These are phyloP conservation scores for Claviceps sp. DNA, from an alignment of 2,329 filamentous ascomycete genomes.

Conservation along the genomic window DNA sequence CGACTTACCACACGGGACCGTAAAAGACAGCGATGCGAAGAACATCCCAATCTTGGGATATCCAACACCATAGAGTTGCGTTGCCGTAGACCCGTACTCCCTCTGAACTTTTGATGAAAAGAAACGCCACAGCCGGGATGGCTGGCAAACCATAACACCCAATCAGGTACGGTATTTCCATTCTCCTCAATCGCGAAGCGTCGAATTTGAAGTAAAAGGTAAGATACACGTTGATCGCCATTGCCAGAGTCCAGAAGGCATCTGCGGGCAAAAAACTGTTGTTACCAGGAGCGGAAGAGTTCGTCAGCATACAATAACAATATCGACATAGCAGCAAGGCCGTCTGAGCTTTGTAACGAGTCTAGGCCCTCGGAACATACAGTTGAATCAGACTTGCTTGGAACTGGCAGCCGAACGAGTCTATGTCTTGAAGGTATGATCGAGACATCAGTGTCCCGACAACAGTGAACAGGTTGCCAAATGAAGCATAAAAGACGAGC, in stretches of 20 bases:
- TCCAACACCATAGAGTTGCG: constrained; percentile 74
- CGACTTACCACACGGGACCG: constrained; percentile 47
- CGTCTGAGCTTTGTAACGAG: neutral
- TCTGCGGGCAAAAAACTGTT: constrained; percentile 65
- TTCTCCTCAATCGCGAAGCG: constrained; percentile 43
- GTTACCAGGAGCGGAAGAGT: constrained; percentile 8
- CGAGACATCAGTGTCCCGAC: constrained; percentile 62
- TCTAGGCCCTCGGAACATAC: constrained; percentile 31
- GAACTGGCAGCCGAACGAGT: constrained; percentile 49
- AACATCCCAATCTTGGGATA: constrained; percentile 51
- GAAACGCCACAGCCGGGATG: constrained; percentile 51
- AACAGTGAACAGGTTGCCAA: constrained; percentile 68
- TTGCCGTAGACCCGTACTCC: constrained; percentile 55
- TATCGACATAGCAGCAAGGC: neutral
- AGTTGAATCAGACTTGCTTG: constrained; percentile 74
- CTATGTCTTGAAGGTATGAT: constrained; percentile 36
- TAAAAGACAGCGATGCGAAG: constrained; percentile 67
- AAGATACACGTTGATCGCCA: constrained; percentile 74
- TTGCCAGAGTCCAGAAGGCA: constrained; percentile 63
- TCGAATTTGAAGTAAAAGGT: constrained; percentile 68
- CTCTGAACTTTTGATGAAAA: constrained; percentile 44
- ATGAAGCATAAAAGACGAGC: constrained; percentile 70
- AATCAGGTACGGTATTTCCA: constrained; percentile 59
- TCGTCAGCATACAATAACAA: neutral
- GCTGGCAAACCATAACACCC: constrained; percentile 63